Conservation (phyloP, 495 filamentous ascomycete genomes). For the Penicillium atrosanguineum region DNA sequence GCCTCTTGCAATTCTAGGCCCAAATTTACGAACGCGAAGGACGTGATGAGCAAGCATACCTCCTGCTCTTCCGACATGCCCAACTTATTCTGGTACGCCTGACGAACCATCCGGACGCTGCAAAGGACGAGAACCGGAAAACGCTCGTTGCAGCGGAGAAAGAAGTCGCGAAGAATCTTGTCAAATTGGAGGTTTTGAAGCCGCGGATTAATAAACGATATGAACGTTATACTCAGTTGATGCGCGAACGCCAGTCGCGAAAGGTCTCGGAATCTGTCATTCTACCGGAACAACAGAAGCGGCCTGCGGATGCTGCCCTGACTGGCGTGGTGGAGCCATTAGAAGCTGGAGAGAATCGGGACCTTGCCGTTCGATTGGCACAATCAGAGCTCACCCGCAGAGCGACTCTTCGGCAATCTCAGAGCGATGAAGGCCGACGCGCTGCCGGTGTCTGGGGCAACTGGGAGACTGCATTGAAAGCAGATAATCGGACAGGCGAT, state of each 20-base stretch:
- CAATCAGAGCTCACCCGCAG: slow-evolving; percentile 70
- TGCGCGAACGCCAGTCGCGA: slow-evolving; percentile 46
- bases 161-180: slow-evolving; percentile 52
- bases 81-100: slow-evolving; percentile 64
- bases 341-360: slow-evolving; percentile 66
- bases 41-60: slow-evolving; percentile 81
- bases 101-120: slow-evolving; percentile 55
- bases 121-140: slow-evolving; percentile 43
- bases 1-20: slow-evolving; percentile 46
- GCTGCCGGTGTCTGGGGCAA: slow-evolving; percentile 63
- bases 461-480: slow-evolving; percentile 46
- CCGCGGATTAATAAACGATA: slow-evolving; percentile 66
- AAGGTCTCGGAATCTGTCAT: slow-evolving; percentile 20
- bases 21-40: slow-evolving; percentile 80
- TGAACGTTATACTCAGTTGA: slow-evolving; percentile 56
- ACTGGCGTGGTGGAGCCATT: slow-evolving; percentile 50
- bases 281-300: slow-evolving; percentile 12
- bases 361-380: slow-evolving; percentile 76
- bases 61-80: slow-evolving; percentile 80
- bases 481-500: slow-evolving; percentile 26
- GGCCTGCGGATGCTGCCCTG: slow-evolving; percentile 37
- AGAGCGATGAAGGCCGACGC: slow-evolving; percentile 55
- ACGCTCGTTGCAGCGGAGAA: slow-evolving; percentile 49
- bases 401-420: slow-evolving; percentile 55
- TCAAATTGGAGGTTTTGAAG: slow-evolving; percentile 61